Evolutionary conservation across 169 alveolate genomes (phyloP).

Genomic region (Plasmodium ovale): DNA sequence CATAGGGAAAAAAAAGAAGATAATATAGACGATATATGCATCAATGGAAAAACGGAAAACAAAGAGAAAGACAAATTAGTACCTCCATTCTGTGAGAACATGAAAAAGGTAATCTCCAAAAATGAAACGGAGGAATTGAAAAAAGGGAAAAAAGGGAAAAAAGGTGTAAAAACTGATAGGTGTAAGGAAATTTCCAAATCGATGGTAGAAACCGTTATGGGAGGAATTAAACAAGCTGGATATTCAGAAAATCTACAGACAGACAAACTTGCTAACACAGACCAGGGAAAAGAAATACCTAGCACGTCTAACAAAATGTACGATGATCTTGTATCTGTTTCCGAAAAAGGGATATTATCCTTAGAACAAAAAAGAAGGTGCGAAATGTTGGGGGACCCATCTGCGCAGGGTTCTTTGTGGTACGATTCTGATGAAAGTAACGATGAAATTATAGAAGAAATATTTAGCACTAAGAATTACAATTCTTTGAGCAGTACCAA

Average conservation of each 20-base stretch:
- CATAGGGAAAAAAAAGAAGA: slow-evolving; percentile 1
- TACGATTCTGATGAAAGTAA: slow-evolving; percentile 57
- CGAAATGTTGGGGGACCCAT: no score
- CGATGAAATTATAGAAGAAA: slow-evolving; percentile 35
- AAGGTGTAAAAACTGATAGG: neutral
- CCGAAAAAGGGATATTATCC: no score
- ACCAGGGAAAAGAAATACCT: neutral
- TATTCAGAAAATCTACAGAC: neutral
- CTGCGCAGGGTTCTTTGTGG: neutral
- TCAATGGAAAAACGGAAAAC: neutral
- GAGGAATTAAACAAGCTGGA: neutral
- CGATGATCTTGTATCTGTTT: no score
- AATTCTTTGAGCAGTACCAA: neutral
- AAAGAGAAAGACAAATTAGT: no score
- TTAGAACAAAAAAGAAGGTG: no score
- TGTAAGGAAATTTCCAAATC: neutral
- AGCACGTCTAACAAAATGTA: neutral
- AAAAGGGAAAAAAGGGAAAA: neutral
- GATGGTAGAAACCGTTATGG: neutral
- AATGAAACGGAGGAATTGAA: no score
- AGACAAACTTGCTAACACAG: neutral
- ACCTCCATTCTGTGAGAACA: no score
- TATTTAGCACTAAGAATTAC: slow-evolving; percentile 12
- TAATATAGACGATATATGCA: neutral
- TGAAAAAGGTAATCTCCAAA: no score